phyloP scores from a whole-genome alignment of 768 basidiomycete species.

The Tulasnella sp. region DNA sequence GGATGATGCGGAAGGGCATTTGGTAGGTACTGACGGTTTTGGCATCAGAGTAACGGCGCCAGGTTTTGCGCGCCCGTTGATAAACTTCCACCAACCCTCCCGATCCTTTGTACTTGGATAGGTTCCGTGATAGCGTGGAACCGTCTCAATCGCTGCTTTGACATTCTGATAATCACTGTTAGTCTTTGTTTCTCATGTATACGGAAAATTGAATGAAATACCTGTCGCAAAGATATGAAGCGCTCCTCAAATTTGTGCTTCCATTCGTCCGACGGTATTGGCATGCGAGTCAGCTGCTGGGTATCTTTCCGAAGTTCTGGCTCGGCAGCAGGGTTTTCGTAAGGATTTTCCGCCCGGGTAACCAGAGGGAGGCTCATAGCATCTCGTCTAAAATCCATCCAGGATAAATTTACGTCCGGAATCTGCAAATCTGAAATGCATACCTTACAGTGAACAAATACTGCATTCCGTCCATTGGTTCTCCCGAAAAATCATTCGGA shows the following conservation, averaged over 20 bases:
- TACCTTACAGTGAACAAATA: slow-evolving; percentile 17
- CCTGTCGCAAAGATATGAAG: slow-evolving; percentile 9
- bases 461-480: slow-evolving; percentile 12
- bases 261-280: slow-evolving; percentile 15
- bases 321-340: neutral
- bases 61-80: slow-evolving; percentile 11
- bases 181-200: neutral
- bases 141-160: neutral
- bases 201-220: neutral
- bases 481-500: slow-evolving; percentile 12
- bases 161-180: slow-evolving; percentile 5
- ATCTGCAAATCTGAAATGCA: neutral
- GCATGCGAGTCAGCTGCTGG: neutral
- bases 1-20: neutral
- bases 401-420: neutral
- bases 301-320: no score
- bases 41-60: neutral
- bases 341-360: slow-evolving; percentile 12
- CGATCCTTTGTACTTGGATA: slow-evolving; percentile 12
- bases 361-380: slow-evolving; percentile 10
- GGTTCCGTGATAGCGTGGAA: neutral
- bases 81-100: slow-evolving; percentile 17
- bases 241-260: slow-evolving; percentile 2
- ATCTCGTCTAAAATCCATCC: neutral
- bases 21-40: neutral